Base-by-base conservation (phyloP, 345 rosid genomes). In the Moricandia moricandioides region DNA sequence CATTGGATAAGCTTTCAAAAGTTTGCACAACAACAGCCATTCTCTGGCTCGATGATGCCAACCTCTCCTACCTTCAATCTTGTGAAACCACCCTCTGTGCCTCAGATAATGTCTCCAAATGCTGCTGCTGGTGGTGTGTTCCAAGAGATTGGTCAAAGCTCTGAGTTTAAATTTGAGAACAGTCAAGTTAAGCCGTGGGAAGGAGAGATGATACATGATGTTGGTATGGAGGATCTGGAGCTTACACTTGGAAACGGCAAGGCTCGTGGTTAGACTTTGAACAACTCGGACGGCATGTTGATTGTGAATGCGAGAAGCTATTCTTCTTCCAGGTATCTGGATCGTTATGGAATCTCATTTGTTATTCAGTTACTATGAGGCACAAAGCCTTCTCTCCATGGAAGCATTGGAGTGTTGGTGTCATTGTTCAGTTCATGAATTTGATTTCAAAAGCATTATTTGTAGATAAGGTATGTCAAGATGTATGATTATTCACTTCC, bases 141-240 rank as follows among this genome's bases (percentile, higher is more conserved):
- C n/a, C 84, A 81, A 64, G 98, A 90, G 84, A 88, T 79, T 62
- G 96, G 85, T 69, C 84, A 88, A 73, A 81, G 78, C 65, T 63
- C 88, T 4, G 98, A 95, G 40, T 92, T 92, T 60, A 96, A 92
- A 73, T 95, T 95, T 54, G 87, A 84, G 69, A 86, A 77, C 45
- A 85, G 85, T 7, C 97, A 85, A 76, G 98, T 92, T 56, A 95
- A 89, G 81, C 92, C 99, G 0, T 95, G 99, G 99, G 98, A 95
- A 83, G 99, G 99, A 69, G 99, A 95, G 84, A 89, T 84, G 88
- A 95, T 95, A 72, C 98, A 90, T 65, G 99, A 95, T 62, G 93
- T 90, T 21, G 97, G 91, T 57, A 62, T 95, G 85, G 99, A 92
- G 56, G 99, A 92, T 75, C 90, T 95, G 10, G 99, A 95, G 86